phyloP scores from a whole-genome alignment of 331 rosid genomes.

The Erythrophleum ivorense region DNA sequence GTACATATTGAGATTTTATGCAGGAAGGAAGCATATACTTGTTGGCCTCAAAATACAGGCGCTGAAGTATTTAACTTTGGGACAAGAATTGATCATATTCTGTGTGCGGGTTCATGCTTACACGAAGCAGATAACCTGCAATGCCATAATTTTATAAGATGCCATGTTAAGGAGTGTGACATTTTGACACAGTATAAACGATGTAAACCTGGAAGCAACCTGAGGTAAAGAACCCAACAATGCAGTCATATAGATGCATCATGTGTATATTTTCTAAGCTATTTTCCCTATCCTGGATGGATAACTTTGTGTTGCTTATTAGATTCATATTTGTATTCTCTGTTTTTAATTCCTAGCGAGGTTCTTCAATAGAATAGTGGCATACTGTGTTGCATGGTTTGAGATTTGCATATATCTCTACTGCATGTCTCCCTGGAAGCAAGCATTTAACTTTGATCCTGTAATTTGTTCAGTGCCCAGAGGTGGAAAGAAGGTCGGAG shows the following conservation, averaged over 20 bases:
- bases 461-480: conserved; percentile 42
- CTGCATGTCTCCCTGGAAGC: conserved; percentile 35
- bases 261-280: conserved; percentile 3
- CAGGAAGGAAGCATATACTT: conserved; percentile 77
- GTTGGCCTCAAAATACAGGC: conserved; percentile 93
- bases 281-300: conserved; percentile 12
- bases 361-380: conserved; percentile 12
- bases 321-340: conserved; percentile 3
- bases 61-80: conserved; percentile 94
- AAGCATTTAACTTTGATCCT: conserved; percentile 36
- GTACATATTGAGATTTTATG: conserved; percentile 36
- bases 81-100: conserved; percentile 87
- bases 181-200: conserved; percentile 84
- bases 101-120: conserved; percentile 82
- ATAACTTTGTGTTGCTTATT: neutral
- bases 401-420: conserved; percentile 31
- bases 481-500: conserved; percentile 87
- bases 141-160: conserved; percentile 69
- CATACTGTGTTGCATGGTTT: conserved; percentile 28
- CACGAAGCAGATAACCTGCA: conserved; percentile 64
- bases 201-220: conserved; percentile 80
- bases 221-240: conserved; percentile 54
- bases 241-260: conserved; percentile 11
- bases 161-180: conserved; percentile 89
- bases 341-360: neutral